Conservation (phyloP, 371 early-diverging fungal species). For the Mitosporidium daphniae region DNA sequence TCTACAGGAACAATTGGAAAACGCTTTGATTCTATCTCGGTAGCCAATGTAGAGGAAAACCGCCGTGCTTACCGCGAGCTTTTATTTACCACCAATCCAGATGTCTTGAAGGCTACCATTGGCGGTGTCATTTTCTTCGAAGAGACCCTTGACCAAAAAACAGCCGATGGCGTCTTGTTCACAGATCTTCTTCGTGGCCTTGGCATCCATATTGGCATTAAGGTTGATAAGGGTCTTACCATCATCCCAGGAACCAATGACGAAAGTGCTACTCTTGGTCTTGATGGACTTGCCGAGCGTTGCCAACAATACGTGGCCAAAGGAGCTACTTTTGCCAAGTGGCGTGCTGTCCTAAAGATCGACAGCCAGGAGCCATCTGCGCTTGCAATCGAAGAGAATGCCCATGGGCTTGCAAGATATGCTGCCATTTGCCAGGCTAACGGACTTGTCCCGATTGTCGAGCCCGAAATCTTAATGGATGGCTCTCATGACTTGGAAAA, state of each 20-base stretch:
- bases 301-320: slow-evolving; percentile 11
- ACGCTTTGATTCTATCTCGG: slow-evolving; percentile 13
- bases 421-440: slow-evolving; percentile 18
- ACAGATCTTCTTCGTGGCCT: slow-evolving; percentile 10
- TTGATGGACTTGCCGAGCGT: slow-evolving; percentile 16
- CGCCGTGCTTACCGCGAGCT: slow-evolving; percentile 19
- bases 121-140: slow-evolving; percentile 24
- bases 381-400: slow-evolving; percentile 16
- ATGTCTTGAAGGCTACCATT: slow-evolving; percentile 12
- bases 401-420: slow-evolving; percentile 19
- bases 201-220: slow-evolving; percentile 18
- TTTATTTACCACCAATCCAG: slow-evolving; percentile 14
- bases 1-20: slow-evolving; percentile 18
- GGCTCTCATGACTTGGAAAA: slow-evolving; percentile 16
- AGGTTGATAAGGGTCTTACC: slow-evolving; percentile 17
- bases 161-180: slow-evolving; percentile 12
- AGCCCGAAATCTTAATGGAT: slow-evolving; percentile 25
- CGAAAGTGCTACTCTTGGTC: slow-evolving; percentile 20
- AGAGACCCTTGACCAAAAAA: slow-evolving; percentile 17
- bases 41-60: slow-evolving; percentile 19
- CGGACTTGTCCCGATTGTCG: slow-evolving; percentile 22
- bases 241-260: slow-evolving; percentile 12
- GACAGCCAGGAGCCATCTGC: slow-evolving; percentile 9
- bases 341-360: slow-evolving; percentile 20
- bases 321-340: slow-evolving; percentile 23